Conservation (phyloP, 768 basidiomycete species). For the Dioszegia aurantiaca region DNA sequence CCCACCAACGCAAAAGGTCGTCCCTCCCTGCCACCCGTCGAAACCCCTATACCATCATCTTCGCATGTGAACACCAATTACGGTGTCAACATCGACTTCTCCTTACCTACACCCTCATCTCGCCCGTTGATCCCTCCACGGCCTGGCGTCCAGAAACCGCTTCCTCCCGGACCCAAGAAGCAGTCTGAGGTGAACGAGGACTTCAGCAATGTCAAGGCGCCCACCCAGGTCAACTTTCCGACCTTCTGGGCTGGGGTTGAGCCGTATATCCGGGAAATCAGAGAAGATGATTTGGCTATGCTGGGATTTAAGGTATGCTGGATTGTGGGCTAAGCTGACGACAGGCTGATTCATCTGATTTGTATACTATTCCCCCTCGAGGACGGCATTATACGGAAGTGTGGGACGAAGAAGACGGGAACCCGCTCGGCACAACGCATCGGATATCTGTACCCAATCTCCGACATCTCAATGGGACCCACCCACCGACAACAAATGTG, state of each 20-base stretch:
- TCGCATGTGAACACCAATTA: slow-evolving; percentile 14
- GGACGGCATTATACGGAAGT: slow-evolving; percentile 82
- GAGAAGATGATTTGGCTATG: slow-evolving; percentile 94
- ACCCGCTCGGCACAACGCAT: slow-evolving; percentile 37
- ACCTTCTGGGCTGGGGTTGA: slow-evolving; percentile 88
- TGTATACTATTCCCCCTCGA: slow-evolving; percentile 78
- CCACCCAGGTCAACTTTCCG: slow-evolving; percentile 55
- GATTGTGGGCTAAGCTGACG: background rate
- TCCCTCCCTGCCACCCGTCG: slow-evolving; percentile 5
- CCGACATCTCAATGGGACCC: slow-evolving; percentile 21
- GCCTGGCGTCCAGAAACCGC: slow-evolving; percentile 48
- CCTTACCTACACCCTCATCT: slow-evolving; percentile 32
- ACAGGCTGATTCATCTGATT: slow-evolving; percentile 75
- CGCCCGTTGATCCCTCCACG: slow-evolving; percentile 42
- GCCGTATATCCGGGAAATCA: slow-evolving; percentile 80
- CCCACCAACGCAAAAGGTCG: slow-evolving; percentile 14
- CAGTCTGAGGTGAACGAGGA: slow-evolving; percentile 81
- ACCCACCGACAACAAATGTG: slow-evolving; percentile 4
- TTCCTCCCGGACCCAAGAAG: slow-evolving; percentile 50
- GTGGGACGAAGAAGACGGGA: slow-evolving; percentile 86
- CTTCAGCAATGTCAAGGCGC: slow-evolving; percentile 78
- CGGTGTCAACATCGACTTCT: slow-evolving; percentile 39
- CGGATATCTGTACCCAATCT: slow-evolving; percentile 36
- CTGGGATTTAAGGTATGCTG: slow-evolving; percentile 68
- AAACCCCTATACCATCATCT: slow-evolving; percentile 32